Base-by-base conservation (phyloP, 441 rosid genomes). In the Sinapis alba region DNA sequence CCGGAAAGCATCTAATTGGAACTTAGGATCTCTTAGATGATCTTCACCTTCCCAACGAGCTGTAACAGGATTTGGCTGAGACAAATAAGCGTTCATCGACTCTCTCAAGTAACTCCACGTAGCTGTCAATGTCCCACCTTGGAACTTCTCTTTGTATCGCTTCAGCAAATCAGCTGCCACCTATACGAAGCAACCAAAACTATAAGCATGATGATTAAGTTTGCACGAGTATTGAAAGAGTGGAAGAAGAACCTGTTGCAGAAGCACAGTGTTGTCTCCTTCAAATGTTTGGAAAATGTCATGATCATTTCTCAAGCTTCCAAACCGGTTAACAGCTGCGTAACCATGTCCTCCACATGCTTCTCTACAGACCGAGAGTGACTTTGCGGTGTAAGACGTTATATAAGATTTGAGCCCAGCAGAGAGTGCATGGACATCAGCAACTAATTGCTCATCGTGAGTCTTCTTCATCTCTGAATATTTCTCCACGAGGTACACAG, bases 311-410 rank as follows among this genome's bases (percentile, higher is more conserved):
- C 99, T 91, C 90, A 96, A 85, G 86, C 80, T 83, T 41, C 99
- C 99, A 80, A 96, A 93, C 45, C 97, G 85, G 82, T 96, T 96
- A 50, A 96, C 97, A 68, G 99, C 99, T 76, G 99, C 99, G 74
- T 96, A 96, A 15, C 99, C 99, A 82, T 96, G 99, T 43, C 99
- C 99, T 74, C 99, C 99, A 76, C 98, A 96, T 15, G 99, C 86
- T 84, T 96, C 99, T 83, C 99, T 86, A 77, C 99, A 96, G 63
- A 89, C 81, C 47, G 93, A 89, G 81, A 96, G 81, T 7, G 99
- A 83, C 80, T 86, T 91, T 63, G 97, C 97, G 0, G 99, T 93
- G 80, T 87, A 93, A 10, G 97, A 91, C 23, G 99, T 96, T 73
- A 93, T 84, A 70, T 96, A 93, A 18, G 99, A 90, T 81, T 96